Percentiles rank a stretch among this genome's conserved stretches.
Conservation (phyloP, 371 early-diverging fungal species). For the Blastocladiella emersonii region DNA sequence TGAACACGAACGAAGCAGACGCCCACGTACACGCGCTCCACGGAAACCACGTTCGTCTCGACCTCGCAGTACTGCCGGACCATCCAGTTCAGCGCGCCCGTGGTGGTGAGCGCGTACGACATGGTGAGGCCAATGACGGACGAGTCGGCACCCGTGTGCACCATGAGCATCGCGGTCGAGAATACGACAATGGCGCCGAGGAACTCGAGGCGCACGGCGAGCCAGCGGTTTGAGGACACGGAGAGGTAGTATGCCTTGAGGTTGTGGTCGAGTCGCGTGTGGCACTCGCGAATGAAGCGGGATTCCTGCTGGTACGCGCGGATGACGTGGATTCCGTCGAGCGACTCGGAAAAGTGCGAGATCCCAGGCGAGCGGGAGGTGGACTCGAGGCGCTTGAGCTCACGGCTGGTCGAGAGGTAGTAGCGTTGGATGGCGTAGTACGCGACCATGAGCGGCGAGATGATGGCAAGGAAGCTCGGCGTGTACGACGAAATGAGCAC, state of each 20-base stretch:
- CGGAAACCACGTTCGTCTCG: slow-evolving; percentile 27
- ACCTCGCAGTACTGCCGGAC: slow-evolving; percentile 50
- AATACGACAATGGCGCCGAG: slow-evolving; percentile 38
- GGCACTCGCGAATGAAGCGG: slow-evolving; percentile 61
- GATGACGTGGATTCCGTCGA: slow-evolving; percentile 61
- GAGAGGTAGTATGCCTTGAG: slow-evolving; percentile 65
- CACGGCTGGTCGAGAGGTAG: slow-evolving; percentile 58
- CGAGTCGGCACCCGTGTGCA: slow-evolving; percentile 16
- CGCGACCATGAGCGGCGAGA: slow-evolving; percentile 38
- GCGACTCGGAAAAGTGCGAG: slow-evolving; percentile 42
- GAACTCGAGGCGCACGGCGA: slow-evolving; percentile 78
- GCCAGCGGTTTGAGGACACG: slow-evolving; percentile 70
- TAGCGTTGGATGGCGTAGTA: slow-evolving; percentile 52
- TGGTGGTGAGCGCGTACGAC: slow-evolving; percentile 71
- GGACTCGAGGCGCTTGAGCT: slow-evolving; percentile 67
- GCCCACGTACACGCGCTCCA: slow-evolving; percentile 25
- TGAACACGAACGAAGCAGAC: neutral
- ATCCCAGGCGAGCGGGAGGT: slow-evolving; percentile 67
- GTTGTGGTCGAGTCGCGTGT: slow-evolving; percentile 59
- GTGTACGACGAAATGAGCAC: slow-evolving; percentile 43
- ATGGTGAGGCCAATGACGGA: slow-evolving; percentile 73
- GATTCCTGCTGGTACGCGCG: slow-evolving; percentile 60
- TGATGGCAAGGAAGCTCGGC: slow-evolving; percentile 38
- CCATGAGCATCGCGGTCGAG: slow-evolving; percentile 27
- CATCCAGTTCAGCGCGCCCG: slow-evolving; percentile 71